Percentiles rank a stretch among this genome's conserved stretches.
phyloP scores from a whole-genome alignment of 116 monocot species.

The Iris pallida region DNA sequence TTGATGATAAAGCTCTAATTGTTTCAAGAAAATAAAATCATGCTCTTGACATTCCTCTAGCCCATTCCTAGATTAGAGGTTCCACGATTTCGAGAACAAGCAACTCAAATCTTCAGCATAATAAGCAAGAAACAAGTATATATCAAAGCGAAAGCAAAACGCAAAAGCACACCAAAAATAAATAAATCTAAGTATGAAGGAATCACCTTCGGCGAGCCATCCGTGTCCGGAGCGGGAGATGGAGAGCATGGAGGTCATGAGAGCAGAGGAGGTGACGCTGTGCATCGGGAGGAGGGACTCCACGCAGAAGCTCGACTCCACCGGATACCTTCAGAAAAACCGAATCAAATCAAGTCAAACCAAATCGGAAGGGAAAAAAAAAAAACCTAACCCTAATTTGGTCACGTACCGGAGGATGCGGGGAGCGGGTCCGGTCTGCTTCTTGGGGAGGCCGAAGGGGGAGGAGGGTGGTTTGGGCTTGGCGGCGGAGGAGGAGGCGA shows the following conservation, averaged over 20 bases:
- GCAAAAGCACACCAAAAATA: neutral
- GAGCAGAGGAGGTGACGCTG: slow-evolving; percentile 54
- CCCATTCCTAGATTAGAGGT: too few species aligned
- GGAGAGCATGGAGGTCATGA: slow-evolving; percentile 67
- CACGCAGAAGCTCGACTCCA: slow-evolving; percentile 49
- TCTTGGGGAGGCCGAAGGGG: slow-evolving; percentile 12
- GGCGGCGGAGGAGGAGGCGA: slow-evolving; percentile 5
- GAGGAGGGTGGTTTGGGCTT: slow-evolving; percentile 5
- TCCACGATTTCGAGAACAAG: neutral
- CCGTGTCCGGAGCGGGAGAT: slow-evolving; percentile 42
- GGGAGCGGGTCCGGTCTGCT: slow-evolving; percentile 3
- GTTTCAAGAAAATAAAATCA: too few species aligned
- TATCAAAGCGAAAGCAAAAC: neutral
- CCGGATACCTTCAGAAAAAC: slow-evolving; percentile 37
- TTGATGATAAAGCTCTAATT: too few species aligned
- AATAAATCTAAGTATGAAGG: neutral
- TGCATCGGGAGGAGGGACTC: slow-evolving; percentile 73
- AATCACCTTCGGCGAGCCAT: slow-evolving; percentile 63
- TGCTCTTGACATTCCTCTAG: too few species aligned
- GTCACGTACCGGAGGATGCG: slow-evolving; percentile 5
- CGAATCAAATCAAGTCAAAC: neutral
- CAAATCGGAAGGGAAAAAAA: neutral
- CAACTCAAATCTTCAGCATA: neutral
- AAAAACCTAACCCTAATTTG: neutral
- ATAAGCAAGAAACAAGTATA: neutral